A percentile compares a stretch with the other conserved stretches of the same genome.
phyloP scores from a whole-genome alignment of 106 monocot genomes.

The Hemerocallis citrina region DNA sequence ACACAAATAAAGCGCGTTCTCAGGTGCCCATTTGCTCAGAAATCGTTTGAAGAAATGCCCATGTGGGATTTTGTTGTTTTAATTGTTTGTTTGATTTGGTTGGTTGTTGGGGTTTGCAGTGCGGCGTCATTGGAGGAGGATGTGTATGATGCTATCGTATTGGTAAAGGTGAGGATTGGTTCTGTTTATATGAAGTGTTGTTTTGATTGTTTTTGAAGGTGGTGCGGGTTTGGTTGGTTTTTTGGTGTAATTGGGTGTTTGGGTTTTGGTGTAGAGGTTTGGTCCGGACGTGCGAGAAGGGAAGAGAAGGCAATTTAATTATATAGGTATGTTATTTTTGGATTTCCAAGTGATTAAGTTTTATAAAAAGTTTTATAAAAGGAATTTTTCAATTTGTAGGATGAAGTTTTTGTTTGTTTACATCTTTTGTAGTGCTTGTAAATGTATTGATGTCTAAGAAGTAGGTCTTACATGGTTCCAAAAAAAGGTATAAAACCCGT shows the following conservation, averaged over 20 bases:
- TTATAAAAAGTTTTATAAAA: too few species aligned
- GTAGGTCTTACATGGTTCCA: too few species aligned
- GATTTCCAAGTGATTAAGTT: background rate
- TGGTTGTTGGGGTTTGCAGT: slow-evolving; percentile 21
- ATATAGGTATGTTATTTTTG: slow-evolving; percentile 49
- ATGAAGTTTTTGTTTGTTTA: too few species aligned
- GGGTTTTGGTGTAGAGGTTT: slow-evolving; percentile 51
- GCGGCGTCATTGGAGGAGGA: slow-evolving; percentile 65
- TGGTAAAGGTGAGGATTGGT: slow-evolving; percentile 58
- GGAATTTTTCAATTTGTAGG: too few species aligned
- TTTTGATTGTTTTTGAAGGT: background rate
- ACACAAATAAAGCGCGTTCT: slow-evolving; percentile 72
- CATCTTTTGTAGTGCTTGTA: too few species aligned
- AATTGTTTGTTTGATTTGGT: background rate
- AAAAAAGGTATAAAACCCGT: too few species aligned
- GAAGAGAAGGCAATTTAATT: slow-evolving; percentile 81
- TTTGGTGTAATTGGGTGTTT: background rate
- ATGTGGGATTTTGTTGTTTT: background rate
- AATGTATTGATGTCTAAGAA: too few species aligned
- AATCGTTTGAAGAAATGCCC: slow-evolving; percentile 3
- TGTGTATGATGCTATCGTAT: slow-evolving; percentile 74
- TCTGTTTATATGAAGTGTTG: background rate
- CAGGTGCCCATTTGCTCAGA: slow-evolving; percentile 19
- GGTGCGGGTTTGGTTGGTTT: background rate
- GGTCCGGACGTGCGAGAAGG: slow-evolving; percentile 94